A percentile compares a stretch with the other conserved stretches of the same genome.
Evolutionary conservation across 305 asterid genomes (phyloP).

Genomic region (Nicotiana rustica): DNA sequence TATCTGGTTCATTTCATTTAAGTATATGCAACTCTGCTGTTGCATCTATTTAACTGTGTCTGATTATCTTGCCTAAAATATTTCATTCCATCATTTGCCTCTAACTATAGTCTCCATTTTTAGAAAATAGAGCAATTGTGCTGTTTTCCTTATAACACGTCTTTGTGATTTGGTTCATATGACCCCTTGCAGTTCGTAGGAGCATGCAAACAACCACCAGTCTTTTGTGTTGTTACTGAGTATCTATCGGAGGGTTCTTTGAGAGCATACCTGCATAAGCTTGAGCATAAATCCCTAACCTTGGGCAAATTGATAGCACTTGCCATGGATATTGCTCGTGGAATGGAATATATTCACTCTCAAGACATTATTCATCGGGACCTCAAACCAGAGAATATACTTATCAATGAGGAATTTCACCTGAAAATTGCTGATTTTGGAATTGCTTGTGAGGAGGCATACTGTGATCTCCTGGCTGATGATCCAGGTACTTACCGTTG

Average conservation of each 20-base stretch:
- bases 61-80: neutral
- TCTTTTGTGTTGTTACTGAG: constrained; percentile 45
- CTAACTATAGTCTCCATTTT: neutral
- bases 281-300: constrained; percentile 35
- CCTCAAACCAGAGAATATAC: constrained; percentile 41
- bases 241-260: constrained; percentile 46
- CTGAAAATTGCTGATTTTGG: constrained; percentile 43
- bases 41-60: neutral
- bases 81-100: neutral
- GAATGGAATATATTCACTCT: constrained; percentile 46
- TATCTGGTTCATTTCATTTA: constrained; percentile 2
- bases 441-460: constrained; percentile 40
- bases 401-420: constrained; percentile 28
- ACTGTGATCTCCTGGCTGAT: constrained; percentile 30
- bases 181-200: constrained; percentile 39
- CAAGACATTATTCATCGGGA: constrained; percentile 44
- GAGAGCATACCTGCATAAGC: constrained; percentile 44
- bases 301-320: constrained; percentile 34
- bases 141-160: neutral
- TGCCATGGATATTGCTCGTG: constrained; percentile 47
- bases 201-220: constrained; percentile 46
- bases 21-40: neutral
- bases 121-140: neutral
- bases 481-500: constrained; percentile 50
- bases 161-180: constrained; percentile 31